Evolutionary conservation across 1,284 basidiomycete species (phyloP).

Genomic region (Trichosporon coremiiforme): DNA sequence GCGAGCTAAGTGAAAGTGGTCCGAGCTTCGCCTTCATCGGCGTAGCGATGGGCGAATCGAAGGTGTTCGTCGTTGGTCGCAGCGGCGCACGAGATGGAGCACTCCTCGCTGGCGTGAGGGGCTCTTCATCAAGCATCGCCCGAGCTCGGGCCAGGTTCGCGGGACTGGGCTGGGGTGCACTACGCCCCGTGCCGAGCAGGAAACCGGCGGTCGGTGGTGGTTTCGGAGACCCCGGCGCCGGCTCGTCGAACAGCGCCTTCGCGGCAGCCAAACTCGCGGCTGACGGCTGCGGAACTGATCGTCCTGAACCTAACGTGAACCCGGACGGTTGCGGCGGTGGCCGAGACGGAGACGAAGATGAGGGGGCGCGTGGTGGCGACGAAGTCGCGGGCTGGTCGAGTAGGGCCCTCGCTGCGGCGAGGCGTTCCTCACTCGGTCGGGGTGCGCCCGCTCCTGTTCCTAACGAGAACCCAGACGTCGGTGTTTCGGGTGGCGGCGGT

Average conservation of each 20-base stretch:
- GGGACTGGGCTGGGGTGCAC: background rate
- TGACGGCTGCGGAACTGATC: background rate
- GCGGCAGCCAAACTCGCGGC: constrained; percentile 16
- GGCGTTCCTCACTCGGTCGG: background rate
- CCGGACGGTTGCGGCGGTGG: constrained; percentile 5
- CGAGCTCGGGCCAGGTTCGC: constrained; percentile 17
- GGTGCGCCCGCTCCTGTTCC: background rate
- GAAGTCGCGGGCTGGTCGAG: background rate
- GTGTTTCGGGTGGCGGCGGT: background rate
- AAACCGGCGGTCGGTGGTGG: constrained; percentile 6
- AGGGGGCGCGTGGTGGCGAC: background rate
- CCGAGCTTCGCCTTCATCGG: constrained; percentile 10
- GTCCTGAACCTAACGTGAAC: constrained; percentile 4
- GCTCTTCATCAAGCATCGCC: constrained; percentile 19
- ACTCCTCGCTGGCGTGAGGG: background rate
- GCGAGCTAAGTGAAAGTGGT: constrained; percentile 25
- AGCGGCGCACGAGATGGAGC: constrained; percentile 39
- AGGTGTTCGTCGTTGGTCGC: constrained; percentile 40
- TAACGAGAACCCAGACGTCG: constrained; percentile 11
- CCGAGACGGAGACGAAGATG: background rate
- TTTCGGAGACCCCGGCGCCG: background rate
- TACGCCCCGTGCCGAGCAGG: constrained; percentile 16
- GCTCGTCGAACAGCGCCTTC: constrained; percentile 20
- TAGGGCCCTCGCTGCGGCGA: background rate
- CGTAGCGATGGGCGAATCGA: constrained; percentile 21